phyloP scores from a whole-genome alignment of 352 stramenopile genomes.

The Thalassiosira oceanica region DNA sequence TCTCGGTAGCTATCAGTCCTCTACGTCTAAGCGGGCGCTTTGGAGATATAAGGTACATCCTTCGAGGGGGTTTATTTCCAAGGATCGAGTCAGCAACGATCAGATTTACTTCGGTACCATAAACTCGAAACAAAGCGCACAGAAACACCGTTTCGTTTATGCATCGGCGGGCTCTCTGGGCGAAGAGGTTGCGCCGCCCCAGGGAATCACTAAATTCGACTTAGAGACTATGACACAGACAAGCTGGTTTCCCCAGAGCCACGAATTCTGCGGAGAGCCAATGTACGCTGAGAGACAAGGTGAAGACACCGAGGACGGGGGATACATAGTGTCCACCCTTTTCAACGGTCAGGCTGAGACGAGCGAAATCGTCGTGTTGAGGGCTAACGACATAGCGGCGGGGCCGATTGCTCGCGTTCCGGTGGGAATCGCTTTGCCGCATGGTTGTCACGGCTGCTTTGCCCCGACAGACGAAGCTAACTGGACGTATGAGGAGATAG shows the following conservation, averaged over 20 bases:
- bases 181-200: no score
- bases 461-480: no score
- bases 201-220: conserved; percentile 72
- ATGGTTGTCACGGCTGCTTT: conserved; percentile 77
- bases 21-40: no score
- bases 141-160: no score
- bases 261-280: conserved; percentile 78
- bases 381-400: conserved; percentile 46
- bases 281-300: conserved; percentile 58
- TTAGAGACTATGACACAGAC: conserved; percentile 41
- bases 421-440: conserved; percentile 64
- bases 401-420: conserved; percentile 64
- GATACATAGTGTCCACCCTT: conserved; percentile 69
- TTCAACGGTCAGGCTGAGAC: conserved; percentile 59
- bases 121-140: no score
- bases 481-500: no score
- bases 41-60: no score
- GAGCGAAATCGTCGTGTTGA: conserved; percentile 72
- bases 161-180: no score
- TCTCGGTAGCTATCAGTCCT: no score
- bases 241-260: conserved; percentile 61
- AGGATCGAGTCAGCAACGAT: no score
- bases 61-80: no score
- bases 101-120: no score
- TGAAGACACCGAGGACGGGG: conserved; percentile 50